These are phyloP conservation scores for Ophiognomonia clavigignenti-juglandacearum DNA, from an alignment of 2,329 filamentous ascomycete genomes.

Conservation along the genomic window DNA sequence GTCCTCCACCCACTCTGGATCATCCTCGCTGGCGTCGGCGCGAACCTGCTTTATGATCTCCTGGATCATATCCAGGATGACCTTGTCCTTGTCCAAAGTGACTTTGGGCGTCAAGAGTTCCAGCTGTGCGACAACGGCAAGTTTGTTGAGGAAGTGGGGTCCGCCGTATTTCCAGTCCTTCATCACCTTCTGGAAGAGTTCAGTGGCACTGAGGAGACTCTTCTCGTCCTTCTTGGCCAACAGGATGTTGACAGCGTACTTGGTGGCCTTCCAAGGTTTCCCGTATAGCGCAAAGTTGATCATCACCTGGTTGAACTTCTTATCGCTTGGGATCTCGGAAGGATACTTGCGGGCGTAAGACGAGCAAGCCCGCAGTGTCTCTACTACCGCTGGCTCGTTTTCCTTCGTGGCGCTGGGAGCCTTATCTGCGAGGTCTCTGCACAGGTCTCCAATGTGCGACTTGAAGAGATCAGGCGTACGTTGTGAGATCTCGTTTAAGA, in stretches of 20 bases:
- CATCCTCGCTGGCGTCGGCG: conserved; percentile 50
- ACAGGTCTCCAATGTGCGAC: conserved; percentile 85
- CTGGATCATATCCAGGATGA: conserved; percentile 74
- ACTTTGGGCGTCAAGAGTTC: conserved; percentile 70
- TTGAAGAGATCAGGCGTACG: conserved; percentile 88
- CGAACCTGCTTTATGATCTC: conserved; percentile 69
- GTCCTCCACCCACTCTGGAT: conserved; percentile 64
- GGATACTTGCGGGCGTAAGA: conserved; percentile 86
- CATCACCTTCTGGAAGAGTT: conserved; percentile 71
- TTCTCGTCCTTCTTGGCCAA: conserved; percentile 69
- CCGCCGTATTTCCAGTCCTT: conserved; percentile 69
- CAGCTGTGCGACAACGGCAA: conserved; percentile 69
- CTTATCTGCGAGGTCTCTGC: conserved; percentile 76
- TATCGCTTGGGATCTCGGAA: conserved; percentile 74
- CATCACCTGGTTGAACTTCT: conserved; percentile 76
- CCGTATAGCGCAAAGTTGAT: conserved; percentile 80
- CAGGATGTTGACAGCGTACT: conserved; percentile 89
- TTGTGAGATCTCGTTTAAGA: conserved; percentile 88
- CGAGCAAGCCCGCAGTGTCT: conserved; percentile 89
- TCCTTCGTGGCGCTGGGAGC: conserved; percentile 64
- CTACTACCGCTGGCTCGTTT: conserved; percentile 72
- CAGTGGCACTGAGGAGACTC: conserved; percentile 75
- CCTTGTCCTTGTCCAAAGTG: conserved; percentile 67
- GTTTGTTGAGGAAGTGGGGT: conserved; percentile 69
- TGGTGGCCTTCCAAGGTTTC: conserved; percentile 75